Conservation (phyloP, 495 filamentous ascomycete species). For the Ascobolus immersus region DNA sequence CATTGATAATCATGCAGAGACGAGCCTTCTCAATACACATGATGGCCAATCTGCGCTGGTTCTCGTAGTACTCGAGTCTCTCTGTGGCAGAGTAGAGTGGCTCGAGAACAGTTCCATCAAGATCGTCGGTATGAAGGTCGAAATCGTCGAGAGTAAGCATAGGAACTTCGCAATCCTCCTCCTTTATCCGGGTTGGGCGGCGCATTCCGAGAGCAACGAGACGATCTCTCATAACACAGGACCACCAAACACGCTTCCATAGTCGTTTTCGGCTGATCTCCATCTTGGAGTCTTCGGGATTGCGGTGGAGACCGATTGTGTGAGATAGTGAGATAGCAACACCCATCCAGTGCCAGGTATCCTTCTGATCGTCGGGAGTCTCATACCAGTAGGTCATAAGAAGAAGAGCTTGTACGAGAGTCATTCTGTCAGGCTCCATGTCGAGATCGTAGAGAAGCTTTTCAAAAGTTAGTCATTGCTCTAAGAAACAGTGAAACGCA, state of each 20-base stretch:
- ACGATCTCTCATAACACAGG: conserved; percentile 71
- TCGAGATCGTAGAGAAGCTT: conserved; percentile 60
- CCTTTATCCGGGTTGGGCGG: conserved; percentile 65
- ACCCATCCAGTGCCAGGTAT: conserved; percentile 84
- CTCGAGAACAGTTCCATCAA: conserved; percentile 38
- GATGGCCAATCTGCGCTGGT: conserved; percentile 44
- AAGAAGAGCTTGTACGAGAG: conserved; percentile 57
- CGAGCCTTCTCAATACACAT: conserved; percentile 84
- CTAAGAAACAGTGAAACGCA: neutral
- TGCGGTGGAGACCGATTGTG: conserved; percentile 60
- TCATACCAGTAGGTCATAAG: conserved; percentile 86
- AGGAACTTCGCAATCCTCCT: conserved; percentile 69
- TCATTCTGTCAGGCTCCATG: conserved; percentile 56
- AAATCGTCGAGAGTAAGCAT: conserved; percentile 70
- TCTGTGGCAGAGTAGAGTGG: conserved; percentile 17
- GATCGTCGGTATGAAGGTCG: conserved; percentile 39
- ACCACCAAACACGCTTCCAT: conserved; percentile 91
- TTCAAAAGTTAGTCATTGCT: neutral
- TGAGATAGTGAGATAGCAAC: conserved; percentile 60
- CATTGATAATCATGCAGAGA: conserved; percentile 61
- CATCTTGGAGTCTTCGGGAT: conserved; percentile 53
- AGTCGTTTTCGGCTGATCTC: conserved; percentile 39
- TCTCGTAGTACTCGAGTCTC: conserved; percentile 8
- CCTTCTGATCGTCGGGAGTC: conserved; percentile 68
- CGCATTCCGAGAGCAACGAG: conserved; percentile 75